Evolutionary conservation across 2,329 filamentous ascomycete genomes (phyloP), one percentile per base, ranked within the genome.

Genomic region (Emmonsiellopsis sp.): DNA sequence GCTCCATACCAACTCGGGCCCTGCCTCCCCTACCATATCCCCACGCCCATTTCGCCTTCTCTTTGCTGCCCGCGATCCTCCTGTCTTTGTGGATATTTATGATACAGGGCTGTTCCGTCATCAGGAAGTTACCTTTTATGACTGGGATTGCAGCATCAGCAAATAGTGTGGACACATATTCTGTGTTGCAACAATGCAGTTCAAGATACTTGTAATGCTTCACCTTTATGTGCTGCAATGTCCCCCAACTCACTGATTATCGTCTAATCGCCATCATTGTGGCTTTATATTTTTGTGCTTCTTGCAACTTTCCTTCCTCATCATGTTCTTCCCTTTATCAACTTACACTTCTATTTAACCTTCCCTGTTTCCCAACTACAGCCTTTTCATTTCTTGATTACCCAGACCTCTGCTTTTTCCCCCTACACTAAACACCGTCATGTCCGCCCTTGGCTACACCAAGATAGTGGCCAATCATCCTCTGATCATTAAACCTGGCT

Each of bases 131-230:
- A 26, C 20, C 20, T 26, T 26, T 26, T 26, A 26, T 26, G 20
- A n/a, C 2, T 34, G 30, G n/a, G 44, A 34, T n/a, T n/a, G 7
- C n/a, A 9, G 10, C 44, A 47, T 16, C 7, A 5, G 32, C 44
- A 15, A 47, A 8, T 15, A 16, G 31, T 20, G 31, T 34, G 31
- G 44, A n/a, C 16, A 7, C 7, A 16, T n/a, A 32, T 20, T 16
- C 30, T 35, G 1, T 30, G 7, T 31, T 16, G 26, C 51, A 41
- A 47, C 30, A 35, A 56, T 60, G 53, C 56, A 59, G 44, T 63
- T 63, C 57, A 61, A 57, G 57, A 63, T 60, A 57, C 60, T 59
- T 64, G 63, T 63, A 59, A 61, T 61, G 44, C 53, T 50, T 49
- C 37, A 42, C 51, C 38, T 35, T 42, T 47, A 6, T n/a, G 13